Percentiles rank a stretch among this genome's conserved stretches.
Evolutionary conservation across 108 stramenopile species (phyloP).

Genomic region (Skeletonema tropicum): DNA sequence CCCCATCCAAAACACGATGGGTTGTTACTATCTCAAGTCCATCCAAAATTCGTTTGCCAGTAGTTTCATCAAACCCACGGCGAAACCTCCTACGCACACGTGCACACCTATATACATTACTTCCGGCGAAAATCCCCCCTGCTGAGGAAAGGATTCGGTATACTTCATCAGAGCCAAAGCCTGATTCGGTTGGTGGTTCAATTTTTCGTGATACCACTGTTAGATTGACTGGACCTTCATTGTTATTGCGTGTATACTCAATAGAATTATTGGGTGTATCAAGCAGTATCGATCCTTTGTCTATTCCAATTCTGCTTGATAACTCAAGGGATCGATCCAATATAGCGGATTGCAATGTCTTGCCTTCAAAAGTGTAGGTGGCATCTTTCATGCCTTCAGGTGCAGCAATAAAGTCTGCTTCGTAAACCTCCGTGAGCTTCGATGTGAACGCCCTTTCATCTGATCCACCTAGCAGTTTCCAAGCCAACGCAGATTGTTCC

Average conservation of each 20-base stretch:
- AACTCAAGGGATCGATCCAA: constrained; percentile 58
- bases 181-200: constrained; percentile 50
- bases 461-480: constrained; percentile 58
- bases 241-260: constrained; percentile 20
- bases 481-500: constrained; percentile 58
- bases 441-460: constrained; percentile 21
- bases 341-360: constrained; percentile 36
- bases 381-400: constrained; percentile 36
- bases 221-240: constrained; percentile 20
- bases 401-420: constrained; percentile 43
- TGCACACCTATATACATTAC: constrained; percentile 40
- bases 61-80: constrained; percentile 48
- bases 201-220: constrained; percentile 52
- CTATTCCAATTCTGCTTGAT: constrained; percentile 27
- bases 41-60: constrained; percentile 64
- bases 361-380: constrained; percentile 34
- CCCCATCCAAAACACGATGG: constrained; percentile 70
- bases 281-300: constrained; percentile 18
- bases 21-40: constrained; percentile 74
- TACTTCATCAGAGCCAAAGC: constrained; percentile 61
- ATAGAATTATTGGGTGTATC: constrained; percentile 19
- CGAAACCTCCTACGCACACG: constrained; percentile 55
- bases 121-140: constrained; percentile 36
- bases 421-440: constrained; percentile 38
- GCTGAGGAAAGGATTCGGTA: constrained; percentile 39